Base-by-base conservation (phyloP, 139 green algal species). In the Parachlorella kessleri region DNA sequence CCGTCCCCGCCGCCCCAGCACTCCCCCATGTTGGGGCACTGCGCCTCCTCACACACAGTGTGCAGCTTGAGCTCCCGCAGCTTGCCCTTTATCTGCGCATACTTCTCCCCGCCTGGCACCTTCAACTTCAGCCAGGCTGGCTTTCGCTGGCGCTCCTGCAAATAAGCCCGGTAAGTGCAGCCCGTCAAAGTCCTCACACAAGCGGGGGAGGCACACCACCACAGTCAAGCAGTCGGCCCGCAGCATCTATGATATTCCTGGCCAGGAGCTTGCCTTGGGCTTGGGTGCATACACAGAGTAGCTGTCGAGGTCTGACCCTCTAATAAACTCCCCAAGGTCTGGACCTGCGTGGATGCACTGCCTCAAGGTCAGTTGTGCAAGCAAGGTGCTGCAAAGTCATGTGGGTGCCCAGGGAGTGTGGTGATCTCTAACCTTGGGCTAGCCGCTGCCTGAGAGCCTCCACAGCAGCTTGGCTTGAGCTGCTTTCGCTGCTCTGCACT, bases 121-220 rank as follows among this genome's bases (percentile, higher is more conserved):
- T 89, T 70, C 5, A 92, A 88, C 89, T 99, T 99, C 78, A 99
- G 92, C 97, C 97, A 99, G 74, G 98, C 95, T 0, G 97, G 97
- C 91, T 99, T 99, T 23, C 94, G 84, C 70, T 86, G 85, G 66
- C 88, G 90, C 59, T 95, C 93, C 91, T 96, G 79, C 55, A 68
- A 26, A 26, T n/a, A n/a, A n/a, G n/a, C n/a, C n/a, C n/a, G n/a
- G n/a, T n/a, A n/a, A n/a, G n/a, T n/a, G n/a, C n/a, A n/a, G n/a
- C n/a, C n/a, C n/a, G n/a, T n/a, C n/a, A n/a, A n/a, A n/a, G n/a
- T n/a, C n/a, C n/a, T n/a, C n/a, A n/a, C n/a, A n/a, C n/a, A n/a
- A n/a, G n/a, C n/a, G n/a, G n/a, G n/a, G n/a, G n/a, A n/a, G n/a
- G n/a, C n/a, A n/a, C n/a, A n/a, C n/a, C n/a, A n/a, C n/a, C n/a